Base-by-base conservation (phyloP, 768 basidiomycete genomes). In the Lyophyllum atratum region DNA sequence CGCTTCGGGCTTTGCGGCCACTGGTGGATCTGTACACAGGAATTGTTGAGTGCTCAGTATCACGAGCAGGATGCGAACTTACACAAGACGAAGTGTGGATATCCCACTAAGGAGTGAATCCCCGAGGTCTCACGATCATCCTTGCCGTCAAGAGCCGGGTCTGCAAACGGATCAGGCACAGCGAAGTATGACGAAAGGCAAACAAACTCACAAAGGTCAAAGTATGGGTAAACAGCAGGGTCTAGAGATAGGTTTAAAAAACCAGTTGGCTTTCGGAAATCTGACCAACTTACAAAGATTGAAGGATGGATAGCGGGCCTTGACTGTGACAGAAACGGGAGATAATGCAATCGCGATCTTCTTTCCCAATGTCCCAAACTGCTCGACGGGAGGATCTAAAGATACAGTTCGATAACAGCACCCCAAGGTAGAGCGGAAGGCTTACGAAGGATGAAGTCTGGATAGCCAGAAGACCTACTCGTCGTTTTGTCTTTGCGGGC, bases 381-480 rank as follows among this genome's bases (percentile, higher is more conserved):
- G 25, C 14, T 34, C 24, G 21, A 17, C 15, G n/a, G 15, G 22
- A 40, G 55, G 40, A 21, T 61, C 56, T 59, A 19, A 45, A 21
- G 19, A 44, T 6, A n/a, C 22, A 34, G 44, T 12, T 55, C 26
- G 39, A 21, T 19, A 14, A 11, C 22, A 45, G 25, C 7, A n/a
- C n/a, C 14, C 15, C 9, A 19, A 45, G 4, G n/a, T 3, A 43
- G 14, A 9, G 8, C 21, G 2, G 4, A 21, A 26, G 17, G 50
- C 77, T 61, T 57, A 78, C 76, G 76, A 8, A 77, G 64, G 55
- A 70, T 58, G 45, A 75, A 58, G 33, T 55, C 39, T 10, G 65
- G 70, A 54, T 69, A 68, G 7, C 37, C 52, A 54, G 52, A 21
- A 10, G 3, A 28, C 29, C 39, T 26, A 9, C 33, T 21, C 21